Evolutionary conservation across 176 grass and related monocot genomes (phyloP), one percentile per base, ranked within the genome.

Genomic region (Triticum timopheevii): DNA sequence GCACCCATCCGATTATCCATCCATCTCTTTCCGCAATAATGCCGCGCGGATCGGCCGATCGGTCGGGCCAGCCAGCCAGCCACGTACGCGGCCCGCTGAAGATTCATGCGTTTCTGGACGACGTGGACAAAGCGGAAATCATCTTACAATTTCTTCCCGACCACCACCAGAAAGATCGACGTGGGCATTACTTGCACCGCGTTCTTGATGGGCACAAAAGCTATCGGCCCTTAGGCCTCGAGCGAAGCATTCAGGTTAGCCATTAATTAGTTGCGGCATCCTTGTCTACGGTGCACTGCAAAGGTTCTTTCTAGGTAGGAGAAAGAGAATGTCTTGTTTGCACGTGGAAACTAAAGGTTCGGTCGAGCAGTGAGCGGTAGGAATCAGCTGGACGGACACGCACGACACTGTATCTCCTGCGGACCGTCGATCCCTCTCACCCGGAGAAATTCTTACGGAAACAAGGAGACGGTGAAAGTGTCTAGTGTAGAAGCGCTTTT

Each of bases 291-390:
- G 75, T 17, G 71, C 27, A 52, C 28, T 2, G 35, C 2, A 75
- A 80, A 66, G 9, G 27, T 8, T 54, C 59, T 74, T 75, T 89
- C 79, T 67, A 67, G 76, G 82, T 74, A 80, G 67, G 82, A 31
- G 58, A 88, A 78, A 78, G 73, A 69, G 40, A 80, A 71, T 7
- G 27, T 6, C 54, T 61, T 45, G 61, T 78, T 67, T n/a, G 66
- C 27, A 72, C 38, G 50, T 83, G 52, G 42, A 74, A 74, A 7
- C 9, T 73, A 47, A 80, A 65, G 33, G 33, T 9, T 19, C 31
- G 35, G 28, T 49, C 15, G 49, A 30, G 73, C 24, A 4, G 20
- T 81, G 31, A 35, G 27, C 75, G 63, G 73, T 69, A 56, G 72
- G 74, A 79, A 71, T 50, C 69, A 80, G 87, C 47, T 33, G 73